Conservation (phyloP, 1,284 basidiomycete species). For the Cutaneotrichosporon sp. region DNA sequence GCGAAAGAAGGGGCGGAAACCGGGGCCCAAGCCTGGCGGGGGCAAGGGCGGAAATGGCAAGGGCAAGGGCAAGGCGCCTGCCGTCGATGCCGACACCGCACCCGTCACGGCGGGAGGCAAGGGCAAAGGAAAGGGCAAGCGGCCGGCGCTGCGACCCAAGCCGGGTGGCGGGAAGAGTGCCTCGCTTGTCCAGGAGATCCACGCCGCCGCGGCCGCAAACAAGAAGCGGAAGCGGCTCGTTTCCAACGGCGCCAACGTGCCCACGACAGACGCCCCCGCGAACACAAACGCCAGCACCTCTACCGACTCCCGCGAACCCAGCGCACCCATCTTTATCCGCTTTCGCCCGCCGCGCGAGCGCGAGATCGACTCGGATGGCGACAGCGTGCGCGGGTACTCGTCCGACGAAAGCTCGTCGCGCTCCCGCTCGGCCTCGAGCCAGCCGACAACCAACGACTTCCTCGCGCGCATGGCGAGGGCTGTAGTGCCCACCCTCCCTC, state of each 20-base stretch:
- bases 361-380: slow-evolving; percentile 46
- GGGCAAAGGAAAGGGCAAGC: not conserved
- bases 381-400: slow-evolving; percentile 40
- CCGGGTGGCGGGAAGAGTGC: not conserved
- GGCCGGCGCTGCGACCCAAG: not conserved
- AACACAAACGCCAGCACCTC: no score
- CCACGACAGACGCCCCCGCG: not conserved
- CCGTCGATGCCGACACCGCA: not conserved
- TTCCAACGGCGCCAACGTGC: not conserved
- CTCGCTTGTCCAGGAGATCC: not conserved
- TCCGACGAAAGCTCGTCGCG: slow-evolving; percentile 26
- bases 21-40: not conserved
- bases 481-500: not conserved
- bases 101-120: not conserved
- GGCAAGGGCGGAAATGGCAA: not conserved
- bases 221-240: not conserved
- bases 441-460: slow-evolving; percentile 14
- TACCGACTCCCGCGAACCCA: no score
- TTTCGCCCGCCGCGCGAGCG: slow-evolving; percentile 16
- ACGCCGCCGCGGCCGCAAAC: not conserved
- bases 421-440: not conserved
- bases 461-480: slow-evolving; percentile 12
- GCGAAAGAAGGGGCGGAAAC: not conserved
- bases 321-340: not conserved
- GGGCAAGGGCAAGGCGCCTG: not conserved